Evolutionary conservation across 2,329 filamentous ascomycete species (phyloP), one percentile per base, ranked within the genome.

Genomic region (Beauveria sp.): DNA sequence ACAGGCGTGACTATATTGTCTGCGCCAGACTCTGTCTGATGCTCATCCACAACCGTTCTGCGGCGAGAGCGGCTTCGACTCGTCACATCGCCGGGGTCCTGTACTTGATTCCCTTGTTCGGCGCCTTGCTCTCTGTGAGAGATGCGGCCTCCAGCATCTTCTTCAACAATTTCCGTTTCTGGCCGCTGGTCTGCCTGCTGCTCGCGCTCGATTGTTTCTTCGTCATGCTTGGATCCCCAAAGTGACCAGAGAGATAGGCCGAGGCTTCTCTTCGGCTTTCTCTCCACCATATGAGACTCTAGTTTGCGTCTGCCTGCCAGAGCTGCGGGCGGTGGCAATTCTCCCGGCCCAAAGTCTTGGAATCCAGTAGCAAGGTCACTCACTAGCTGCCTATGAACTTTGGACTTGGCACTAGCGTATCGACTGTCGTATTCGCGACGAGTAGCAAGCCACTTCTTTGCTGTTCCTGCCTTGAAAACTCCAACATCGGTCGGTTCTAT

Each of bases 151-250:
- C 77, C 79, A 41, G 82, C 76, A 3, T 68, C 72, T 2, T 68
- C 70, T 5, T 72, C 75, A 1, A 76, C 75, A 48, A 69, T 65
- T 28, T 68, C 65, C 1, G 65, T 61, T 20, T 69, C 69, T 2
- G 70, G 67, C 28, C 71, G 67, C 61, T 74, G 73, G 2, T 79
- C 78, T 1, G 80, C 79, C 64, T 80, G 79, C 57, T 81, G 72
- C 70, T 87, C 84, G 3, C 84, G 77, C 52, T 79, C 76, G 3
- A 96, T 80, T 0, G 89, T 89, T 64, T 80, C 80, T 72, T 93
- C 84, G 70, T 97, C 94, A 69, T 97, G 91, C 70, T 90, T 96
- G 51, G 88, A 92, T 16, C 91, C 92, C 89, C 92, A 96, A 1
- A 88, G 79, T 55, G 86, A 89, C 93, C 93, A 97, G 65, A 97